Conservation (phyloP, 441 rosid species). For the Syzygium syzygioides region DNA sequence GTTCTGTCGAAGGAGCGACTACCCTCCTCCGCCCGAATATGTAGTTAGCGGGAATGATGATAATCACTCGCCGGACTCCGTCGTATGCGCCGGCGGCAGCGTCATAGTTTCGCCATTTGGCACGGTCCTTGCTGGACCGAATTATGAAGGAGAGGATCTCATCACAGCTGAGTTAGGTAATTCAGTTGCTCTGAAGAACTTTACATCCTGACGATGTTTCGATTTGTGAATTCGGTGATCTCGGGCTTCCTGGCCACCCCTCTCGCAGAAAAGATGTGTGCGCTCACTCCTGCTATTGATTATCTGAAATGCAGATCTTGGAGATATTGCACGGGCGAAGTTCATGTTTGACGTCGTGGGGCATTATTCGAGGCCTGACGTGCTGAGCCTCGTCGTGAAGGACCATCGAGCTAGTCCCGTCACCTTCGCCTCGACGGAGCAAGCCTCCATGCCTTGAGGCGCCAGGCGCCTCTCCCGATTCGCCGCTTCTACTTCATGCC, state of each 20-base stretch:
- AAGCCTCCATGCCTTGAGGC: background rate
- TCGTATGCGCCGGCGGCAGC: constrained; percentile 87
- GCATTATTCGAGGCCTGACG: background rate
- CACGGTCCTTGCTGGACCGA: constrained; percentile 79
- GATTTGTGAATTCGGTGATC: background rate
- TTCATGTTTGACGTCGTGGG: background rate
- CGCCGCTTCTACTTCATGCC: background rate
- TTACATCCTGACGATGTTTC: background rate
- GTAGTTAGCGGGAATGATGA: constrained; percentile 54
- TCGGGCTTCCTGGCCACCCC: background rate
- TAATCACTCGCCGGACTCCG: constrained; percentile 58
- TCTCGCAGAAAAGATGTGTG: background rate
- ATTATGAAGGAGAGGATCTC: constrained; percentile 79
- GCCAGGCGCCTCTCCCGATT: background rate
- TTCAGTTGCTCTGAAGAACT: background rate
- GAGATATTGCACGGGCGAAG: background rate
- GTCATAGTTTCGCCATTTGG: constrained; percentile 89
- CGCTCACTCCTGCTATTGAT: background rate
- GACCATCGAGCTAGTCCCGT: background rate
- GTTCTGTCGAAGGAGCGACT: constrained; percentile 78
- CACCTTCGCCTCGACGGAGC: background rate
- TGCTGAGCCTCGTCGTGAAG: constrained; percentile 1
- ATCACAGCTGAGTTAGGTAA: constrained; percentile 82
- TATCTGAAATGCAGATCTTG: background rate
- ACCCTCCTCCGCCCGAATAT: constrained; percentile 88